Evolutionary conservation across 2,329 filamentous ascomycete species (phyloP).

Genomic region (Scedosporium apiospermum): DNA sequence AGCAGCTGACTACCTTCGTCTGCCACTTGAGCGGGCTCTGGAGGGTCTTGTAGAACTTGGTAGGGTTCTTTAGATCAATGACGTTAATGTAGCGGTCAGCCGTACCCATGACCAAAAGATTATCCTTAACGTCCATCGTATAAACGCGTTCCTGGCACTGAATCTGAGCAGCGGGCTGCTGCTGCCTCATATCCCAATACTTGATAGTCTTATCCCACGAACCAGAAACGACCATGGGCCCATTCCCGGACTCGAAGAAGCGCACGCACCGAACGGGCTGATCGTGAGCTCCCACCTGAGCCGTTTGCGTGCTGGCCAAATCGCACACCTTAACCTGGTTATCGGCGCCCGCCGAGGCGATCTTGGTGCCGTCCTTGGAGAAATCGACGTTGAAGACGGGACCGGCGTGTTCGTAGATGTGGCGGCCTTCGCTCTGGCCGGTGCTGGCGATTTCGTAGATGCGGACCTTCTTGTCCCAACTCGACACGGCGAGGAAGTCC

Average conservation of each 20-base stretch:
- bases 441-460: conserved; percentile 83
- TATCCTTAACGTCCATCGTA: conserved; percentile 81
- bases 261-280: conserved; percentile 69
- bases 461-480: conserved; percentile 96
- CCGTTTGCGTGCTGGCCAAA: conserved; percentile 55
- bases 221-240: conserved; percentile 81
- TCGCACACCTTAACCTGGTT: conserved; percentile 87
- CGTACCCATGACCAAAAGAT: conserved; percentile 83
- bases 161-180: conserved; percentile 55
- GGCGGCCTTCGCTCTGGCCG: conserved; percentile 76
- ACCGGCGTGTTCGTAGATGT: conserved; percentile 74
- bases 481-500: conserved; percentile 81
- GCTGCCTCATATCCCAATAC: conserved; percentile 73
- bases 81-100: conserved; percentile 96
- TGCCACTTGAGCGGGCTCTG: conserved; percentile 98
- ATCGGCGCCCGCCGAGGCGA: conserved; percentile 82
- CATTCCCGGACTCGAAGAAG: conserved; percentile 64
- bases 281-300: conserved; percentile 77
- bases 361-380: conserved; percentile 89
- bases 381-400: conserved; percentile 81
- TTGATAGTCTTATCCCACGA: conserved; percentile 88
- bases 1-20: conserved; percentile 90
- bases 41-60: conserved; percentile 89
- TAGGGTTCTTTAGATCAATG: conserved; percentile 79
- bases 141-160: conserved; percentile 72